These are phyloP conservation scores for Neopestalotiopsis rosae DNA, from an alignment of 2,329 filamentous ascomycete genomes.

Conservation along the genomic window DNA sequence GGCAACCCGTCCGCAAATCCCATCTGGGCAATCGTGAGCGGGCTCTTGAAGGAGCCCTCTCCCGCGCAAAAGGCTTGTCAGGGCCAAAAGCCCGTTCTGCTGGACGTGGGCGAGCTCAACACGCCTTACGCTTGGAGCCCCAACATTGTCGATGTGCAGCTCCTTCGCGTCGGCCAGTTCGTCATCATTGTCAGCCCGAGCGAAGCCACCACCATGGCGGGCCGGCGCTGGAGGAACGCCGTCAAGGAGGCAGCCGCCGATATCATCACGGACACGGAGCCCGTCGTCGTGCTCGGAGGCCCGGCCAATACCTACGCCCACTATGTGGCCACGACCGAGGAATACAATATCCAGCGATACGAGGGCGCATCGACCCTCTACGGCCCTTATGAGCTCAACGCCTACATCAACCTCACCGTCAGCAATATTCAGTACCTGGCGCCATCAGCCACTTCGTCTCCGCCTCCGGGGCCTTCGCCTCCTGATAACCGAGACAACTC, in stretches of 20 bases:
- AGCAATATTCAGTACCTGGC: conserved; percentile 71
- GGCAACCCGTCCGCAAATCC: conserved; percentile 73
- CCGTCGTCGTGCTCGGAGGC: conserved; percentile 80
- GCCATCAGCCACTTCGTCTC: conserved; percentile 47
- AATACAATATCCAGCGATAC: conserved; percentile 86
- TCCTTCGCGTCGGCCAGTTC: conserved; percentile 81
- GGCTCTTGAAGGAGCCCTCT: conserved; percentile 71
- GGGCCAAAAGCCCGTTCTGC: conserved; percentile 78
- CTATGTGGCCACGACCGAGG: conserved; percentile 79
- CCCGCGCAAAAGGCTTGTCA: conserved; percentile 77
- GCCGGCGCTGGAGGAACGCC: conserved; percentile 81
- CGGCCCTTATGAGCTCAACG: conserved; percentile 80
- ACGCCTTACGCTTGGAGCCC: conserved; percentile 84
- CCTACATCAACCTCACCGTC: conserved; percentile 87
- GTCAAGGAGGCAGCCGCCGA: conserved; percentile 56
- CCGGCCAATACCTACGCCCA: conserved; percentile 90
- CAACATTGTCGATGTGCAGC: conserved; percentile 87
- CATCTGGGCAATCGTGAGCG: conserved; percentile 77
- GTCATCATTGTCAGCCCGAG: conserved; percentile 85
- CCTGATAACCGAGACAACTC: conserved; percentile 81
- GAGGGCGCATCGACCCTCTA: conserved; percentile 94
- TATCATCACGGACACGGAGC: conserved; percentile 51
- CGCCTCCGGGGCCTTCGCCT: conserved; percentile 65
- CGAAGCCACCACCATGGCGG: conserved; percentile 91
- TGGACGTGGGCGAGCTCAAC: conserved; percentile 81